Evolutionary conservation across 768 basidiomycete genomes (phyloP), one percentile per base, ranked within the genome.

Genomic region (Psilocybe tampanensis): DNA sequence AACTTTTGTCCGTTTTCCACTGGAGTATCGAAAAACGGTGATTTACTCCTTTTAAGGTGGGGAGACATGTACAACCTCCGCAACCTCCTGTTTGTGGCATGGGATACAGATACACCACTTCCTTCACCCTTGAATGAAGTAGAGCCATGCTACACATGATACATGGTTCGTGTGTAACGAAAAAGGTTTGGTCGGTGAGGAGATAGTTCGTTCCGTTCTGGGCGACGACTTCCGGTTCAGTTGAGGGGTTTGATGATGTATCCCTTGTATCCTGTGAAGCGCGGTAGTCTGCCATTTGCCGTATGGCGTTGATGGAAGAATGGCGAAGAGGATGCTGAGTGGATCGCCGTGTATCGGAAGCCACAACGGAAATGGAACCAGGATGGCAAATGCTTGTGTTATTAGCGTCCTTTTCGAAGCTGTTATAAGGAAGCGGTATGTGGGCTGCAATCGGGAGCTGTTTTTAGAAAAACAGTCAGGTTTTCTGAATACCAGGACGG

Each of bases 121-220:
- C 87, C 64, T 90, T 89, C 54, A 98, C 93, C n/a, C 97, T 85
- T 1, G 92, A 95, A 72, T 99, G 97, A 6, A 97, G 75, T 19
- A 98, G 74, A 2, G 95, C 93, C 97, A 99, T 99, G 64, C 88
- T 85, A 70, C 97, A 99, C 93, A 98, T 94, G 55, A 99, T 82
- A 64, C 97, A 99, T 0, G 97, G 97, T 64, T 99, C 97, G 72
- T 99, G 96, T 9, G 94, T 93, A 52, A 86, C 84, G 76, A 98
- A 98, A 22, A 98, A 77, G 1, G 87, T 85, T 17, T 86, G 81
- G 2, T 86, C 86, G 0, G 94, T 98, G 22, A 98, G 80, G 43
- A 98, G 86, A 72, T 99, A 99, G 66, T 90, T 88, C 1, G 86
- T 75, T 13, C 92, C 89, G 62, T 92, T 93, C 53, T 64, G 70